A percentile compares a stretch with the other conserved stretches of the same genome.
phyloP scores from a whole-genome alignment of 768 basidiomycete genomes.

The Strobilomyces echinocephalus region DNA sequence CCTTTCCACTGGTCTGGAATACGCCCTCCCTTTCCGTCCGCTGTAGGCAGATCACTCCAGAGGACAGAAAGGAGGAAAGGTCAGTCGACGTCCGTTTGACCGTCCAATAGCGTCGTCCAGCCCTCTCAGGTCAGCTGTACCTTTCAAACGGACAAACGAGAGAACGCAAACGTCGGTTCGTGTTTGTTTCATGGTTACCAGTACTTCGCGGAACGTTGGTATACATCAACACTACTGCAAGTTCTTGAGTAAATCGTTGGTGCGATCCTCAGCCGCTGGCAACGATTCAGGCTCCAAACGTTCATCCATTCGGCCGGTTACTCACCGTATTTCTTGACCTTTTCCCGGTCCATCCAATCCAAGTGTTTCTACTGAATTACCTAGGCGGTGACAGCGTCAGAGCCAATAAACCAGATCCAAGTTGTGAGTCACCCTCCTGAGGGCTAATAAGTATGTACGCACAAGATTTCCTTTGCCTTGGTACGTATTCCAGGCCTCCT shows the following conservation, averaged over 20 bases:
- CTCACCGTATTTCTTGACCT: slow-evolving; percentile 38
- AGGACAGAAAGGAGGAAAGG: slow-evolving; percentile 18
- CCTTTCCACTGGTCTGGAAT: too few relatives aligned
- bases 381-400: slow-evolving; percentile 52
- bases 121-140: neutral
- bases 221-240: too few relatives aligned
- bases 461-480: slow-evolving; percentile 46
- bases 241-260: neutral
- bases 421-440: neutral
- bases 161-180: neutral
- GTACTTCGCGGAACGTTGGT: neutral
- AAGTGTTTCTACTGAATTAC: too few relatives aligned
- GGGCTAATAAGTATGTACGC: slow-evolving; percentile 32
- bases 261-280: slow-evolving; percentile 11
- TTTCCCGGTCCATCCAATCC: slow-evolving; percentile 39
- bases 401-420: slow-evolving; percentile 42
- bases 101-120: neutral
- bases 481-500: too few relatives aligned
- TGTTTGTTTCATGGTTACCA: neutral
- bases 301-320: neutral
- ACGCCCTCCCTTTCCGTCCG: slow-evolving; percentile 20
- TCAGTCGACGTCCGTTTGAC: neutral
- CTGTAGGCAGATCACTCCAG: slow-evolving; percentile 21
- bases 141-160: neutral
- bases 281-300: neutral